Evolutionary conservation across 163 green algal species (phyloP).

Genomic region (Coccomyxa subellipsoidea): DNA sequence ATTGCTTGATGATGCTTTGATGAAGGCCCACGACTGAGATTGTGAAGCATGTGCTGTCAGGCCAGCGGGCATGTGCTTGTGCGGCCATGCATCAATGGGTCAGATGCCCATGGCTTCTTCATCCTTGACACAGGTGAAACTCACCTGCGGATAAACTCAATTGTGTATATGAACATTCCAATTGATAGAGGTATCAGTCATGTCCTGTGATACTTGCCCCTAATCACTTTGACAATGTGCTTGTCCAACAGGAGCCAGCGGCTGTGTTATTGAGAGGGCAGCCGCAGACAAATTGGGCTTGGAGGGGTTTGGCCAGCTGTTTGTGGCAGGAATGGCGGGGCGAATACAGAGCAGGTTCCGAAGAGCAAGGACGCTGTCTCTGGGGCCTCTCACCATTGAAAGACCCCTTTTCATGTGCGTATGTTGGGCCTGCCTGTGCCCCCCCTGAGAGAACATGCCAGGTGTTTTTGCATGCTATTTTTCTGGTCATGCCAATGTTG

Average conservation of each 20-base stretch:
- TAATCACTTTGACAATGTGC: too few relatives aligned
- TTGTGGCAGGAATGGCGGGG: constrained; percentile 57
- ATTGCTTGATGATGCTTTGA: not conserved
- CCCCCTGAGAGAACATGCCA: not conserved
- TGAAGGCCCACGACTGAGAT: not conserved
- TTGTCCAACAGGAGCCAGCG: constrained; percentile 29
- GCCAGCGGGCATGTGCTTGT: constrained; percentile 27
- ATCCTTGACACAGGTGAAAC: constrained; percentile 28
- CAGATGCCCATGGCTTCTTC: constrained; percentile 13
- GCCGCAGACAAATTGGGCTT: constrained; percentile 18
- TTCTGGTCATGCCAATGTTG: too few relatives aligned
- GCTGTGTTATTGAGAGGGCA: constrained; percentile 20
- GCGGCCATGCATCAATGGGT: constrained; percentile 20
- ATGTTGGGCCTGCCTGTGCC: not conserved
- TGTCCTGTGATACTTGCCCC: too few relatives aligned
- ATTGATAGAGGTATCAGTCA: too few relatives aligned
- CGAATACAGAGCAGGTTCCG: constrained; percentile 56
- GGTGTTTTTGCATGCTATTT: not conserved
- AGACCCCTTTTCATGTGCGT: constrained; percentile 61
- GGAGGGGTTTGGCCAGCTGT: constrained; percentile 57
- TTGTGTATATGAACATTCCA: too few relatives aligned
- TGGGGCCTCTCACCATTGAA: constrained; percentile 62
- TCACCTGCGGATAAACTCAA: constrained; percentile 34
- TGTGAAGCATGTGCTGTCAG: not conserved
- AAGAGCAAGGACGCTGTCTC: constrained; percentile 32